These are phyloP conservation scores for Barnettozyma botsteinii DNA, from an alignment of 805 yeast species.

Conservation along the genomic window DNA sequence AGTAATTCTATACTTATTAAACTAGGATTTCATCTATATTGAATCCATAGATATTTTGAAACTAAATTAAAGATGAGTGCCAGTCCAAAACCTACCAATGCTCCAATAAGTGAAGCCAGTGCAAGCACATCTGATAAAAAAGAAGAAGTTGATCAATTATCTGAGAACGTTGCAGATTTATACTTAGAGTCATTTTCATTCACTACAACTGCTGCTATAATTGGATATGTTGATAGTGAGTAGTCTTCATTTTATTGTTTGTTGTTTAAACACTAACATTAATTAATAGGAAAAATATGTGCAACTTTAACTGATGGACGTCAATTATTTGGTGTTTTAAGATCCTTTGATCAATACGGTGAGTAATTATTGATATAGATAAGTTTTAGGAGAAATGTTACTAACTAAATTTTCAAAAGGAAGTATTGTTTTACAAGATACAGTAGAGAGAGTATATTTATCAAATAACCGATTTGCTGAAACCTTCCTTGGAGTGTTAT, in stretches of 20 bases:
- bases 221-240: constrained; percentile 74
- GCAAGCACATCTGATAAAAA: constrained; percentile 9
- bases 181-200: constrained; percentile 77
- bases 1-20: not conserved
- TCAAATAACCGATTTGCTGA: constrained; percentile 63
- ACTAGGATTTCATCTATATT: too few species aligned
- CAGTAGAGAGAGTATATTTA: constrained; percentile 77
- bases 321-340: constrained; percentile 76
- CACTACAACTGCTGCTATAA: constrained; percentile 86
- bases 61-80: not conserved
- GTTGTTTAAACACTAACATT: not conserved
- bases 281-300: constrained; percentile 50
- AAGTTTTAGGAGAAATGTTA: too few species aligned
- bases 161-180: constrained; percentile 46
- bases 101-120: constrained; percentile 3
- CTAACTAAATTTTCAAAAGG: constrained; percentile 34
- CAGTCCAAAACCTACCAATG: not conserved
- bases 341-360: constrained; percentile 92
- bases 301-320: constrained; percentile 88
- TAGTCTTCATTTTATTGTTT: constrained; percentile 1
- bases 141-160: constrained; percentile 19
- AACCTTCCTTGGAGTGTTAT: constrained; percentile 67
- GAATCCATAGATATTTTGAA: not conserved
- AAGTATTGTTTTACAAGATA: constrained; percentile 86
- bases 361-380: constrained; percentile 9